Evolutionary conservation across 371 early-diverging fungal genomes (phyloP), one percentile per base, ranked within the genome.

Genomic region (Basidiobolus meristosporus): DNA sequence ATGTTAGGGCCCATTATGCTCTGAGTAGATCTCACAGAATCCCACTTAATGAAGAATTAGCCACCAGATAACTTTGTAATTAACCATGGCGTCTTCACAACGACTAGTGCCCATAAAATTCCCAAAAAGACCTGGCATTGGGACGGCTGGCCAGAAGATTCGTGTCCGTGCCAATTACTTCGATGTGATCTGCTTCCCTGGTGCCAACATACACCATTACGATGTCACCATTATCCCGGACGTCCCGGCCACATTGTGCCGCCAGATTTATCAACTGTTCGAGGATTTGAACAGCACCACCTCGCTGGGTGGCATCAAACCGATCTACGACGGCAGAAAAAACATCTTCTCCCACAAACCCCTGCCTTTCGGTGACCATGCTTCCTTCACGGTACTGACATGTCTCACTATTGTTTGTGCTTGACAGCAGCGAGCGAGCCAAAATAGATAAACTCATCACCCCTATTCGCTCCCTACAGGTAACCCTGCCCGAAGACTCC

Each of bases 301-400:
- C 17, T 38, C 52, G 10, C 45, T 68, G 7, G 46, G 39, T 6
- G 50, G 52, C 2, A 43, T 53, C 31, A 51, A 44, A 20, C 55
- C 60, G 1, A 56, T 65, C 21, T 71, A 52, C 50, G 72, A 71
- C 44, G 68, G 72, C 33, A 31, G 71, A 30, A 62, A 67, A 48
- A 69, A 65, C 39, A 51, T 77, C 1, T 79, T 57, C 46, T 48
- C 78, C 6, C 51, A 66, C 1, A 47, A 54, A 22, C 47, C 52
- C 0, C 45, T 73, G 18, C 60, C 67, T 0, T 54, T 69, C 17
- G 64, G 42, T 15, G 47, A 41, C 1, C 15, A 26, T 21, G 10
- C n/a, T 23, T 1, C 23, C n/a, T 39, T 14, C 19, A 12, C 14
- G 19, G 2, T 16, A 36, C 11, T 1, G 11, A 14, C n/a, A 17